Conservation (phyloP, 768 basidiomycete species). For the Naganishia antarctica region DNA sequence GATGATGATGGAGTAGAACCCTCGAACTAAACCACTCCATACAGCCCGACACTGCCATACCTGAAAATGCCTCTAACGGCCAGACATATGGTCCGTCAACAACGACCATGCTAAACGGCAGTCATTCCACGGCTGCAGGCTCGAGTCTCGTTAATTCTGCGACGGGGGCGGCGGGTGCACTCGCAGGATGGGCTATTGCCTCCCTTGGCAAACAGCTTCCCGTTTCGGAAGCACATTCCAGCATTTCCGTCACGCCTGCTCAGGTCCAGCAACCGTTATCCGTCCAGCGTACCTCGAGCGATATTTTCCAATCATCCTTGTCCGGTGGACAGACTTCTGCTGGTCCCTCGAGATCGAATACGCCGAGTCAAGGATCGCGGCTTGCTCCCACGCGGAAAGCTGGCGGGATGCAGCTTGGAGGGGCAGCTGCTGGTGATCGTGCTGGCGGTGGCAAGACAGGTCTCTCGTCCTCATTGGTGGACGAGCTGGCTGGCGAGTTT, state of each 20-base stretch:
- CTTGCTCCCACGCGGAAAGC: slow-evolving; percentile 49
- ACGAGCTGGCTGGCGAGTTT: slow-evolving; percentile 50
- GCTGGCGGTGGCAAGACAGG: neutral
- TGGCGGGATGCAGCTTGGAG: slow-evolving; percentile 63
- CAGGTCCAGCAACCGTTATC: slow-evolving; percentile 25
- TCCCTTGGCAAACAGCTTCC: slow-evolving; percentile 75
- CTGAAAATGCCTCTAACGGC: slow-evolving; percentile 38
- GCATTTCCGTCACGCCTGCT: slow-evolving; percentile 54
- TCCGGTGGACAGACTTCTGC: slow-evolving; percentile 22
- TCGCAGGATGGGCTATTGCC: slow-evolving; percentile 95
- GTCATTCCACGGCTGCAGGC: slow-evolving; percentile 27
- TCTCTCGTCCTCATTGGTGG: slow-evolving; percentile 51
- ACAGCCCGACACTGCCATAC: slow-evolving; percentile 59
- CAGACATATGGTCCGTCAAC: slow-evolving; percentile 39
- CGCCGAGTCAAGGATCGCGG: slow-evolving; percentile 23
- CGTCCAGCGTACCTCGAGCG: neutral
- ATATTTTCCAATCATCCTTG: slow-evolving; percentile 11
- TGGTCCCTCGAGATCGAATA: slow-evolving; percentile 26
- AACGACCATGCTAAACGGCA: slow-evolving; percentile 42
- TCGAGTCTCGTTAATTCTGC: slow-evolving; percentile 67
- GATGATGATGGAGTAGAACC: neutral
- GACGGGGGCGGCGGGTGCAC: slow-evolving; percentile 80
- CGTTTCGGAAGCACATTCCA: slow-evolving; percentile 67
- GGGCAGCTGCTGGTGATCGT: slow-evolving; percentile 51
- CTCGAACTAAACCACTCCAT: neutral